Conservation (phyloP, 495 filamentous ascomycete genomes). For the Aspergillus baeticus region DNA sequence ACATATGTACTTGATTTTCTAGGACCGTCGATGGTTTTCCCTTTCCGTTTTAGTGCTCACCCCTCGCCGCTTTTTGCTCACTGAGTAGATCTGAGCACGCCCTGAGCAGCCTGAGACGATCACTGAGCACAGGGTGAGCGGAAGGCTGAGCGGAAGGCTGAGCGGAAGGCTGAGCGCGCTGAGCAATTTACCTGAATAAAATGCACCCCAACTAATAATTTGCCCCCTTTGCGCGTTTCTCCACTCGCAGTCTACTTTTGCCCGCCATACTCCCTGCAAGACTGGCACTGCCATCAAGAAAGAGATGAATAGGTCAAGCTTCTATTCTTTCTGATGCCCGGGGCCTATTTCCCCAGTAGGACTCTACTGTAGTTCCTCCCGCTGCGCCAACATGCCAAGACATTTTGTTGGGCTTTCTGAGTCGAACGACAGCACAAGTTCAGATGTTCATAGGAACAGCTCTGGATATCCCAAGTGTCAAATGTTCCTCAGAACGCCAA, state of each 20-base stretch:
- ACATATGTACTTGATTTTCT: slow-evolving; percentile 9
- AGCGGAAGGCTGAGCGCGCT: slow-evolving; percentile 2
- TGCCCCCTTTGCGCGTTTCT: slow-evolving; percentile 4
- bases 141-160: slow-evolving; percentile 2
- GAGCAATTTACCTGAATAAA: slow-evolving; percentile 8
- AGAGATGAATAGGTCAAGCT: slow-evolving; percentile 10
- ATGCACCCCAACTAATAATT: slow-evolving; percentile 4
- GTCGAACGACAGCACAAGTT: slow-evolving; percentile 1
- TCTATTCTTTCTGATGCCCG: slow-evolving; percentile 4
- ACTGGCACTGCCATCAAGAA: slow-evolving; percentile 3
- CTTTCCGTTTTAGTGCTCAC: slow-evolving; percentile 30
- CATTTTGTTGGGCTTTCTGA: slow-evolving; percentile 3
- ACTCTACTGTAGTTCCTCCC: slow-evolving; percentile 6
- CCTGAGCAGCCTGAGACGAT: slow-evolving; percentile 10
- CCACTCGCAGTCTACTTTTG: slow-evolving; percentile 8
- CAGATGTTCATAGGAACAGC: slow-evolving; percentile 5
- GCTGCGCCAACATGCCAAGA: slow-evolving; percentile 7
- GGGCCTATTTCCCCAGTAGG: slow-evolving; percentile 3
- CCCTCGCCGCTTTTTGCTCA: slow-evolving; percentile 31
- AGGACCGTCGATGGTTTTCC: not conserved
- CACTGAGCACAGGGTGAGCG: slow-evolving; percentile 5
- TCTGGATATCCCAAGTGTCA: slow-evolving; percentile 7
- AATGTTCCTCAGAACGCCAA: not conserved
- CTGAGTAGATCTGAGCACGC: slow-evolving; percentile 22
- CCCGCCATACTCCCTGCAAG: slow-evolving; percentile 5